phyloP scores from a whole-genome alignment of 2,329 filamentous ascomycete species.

The Penicillium verrucosum region DNA sequence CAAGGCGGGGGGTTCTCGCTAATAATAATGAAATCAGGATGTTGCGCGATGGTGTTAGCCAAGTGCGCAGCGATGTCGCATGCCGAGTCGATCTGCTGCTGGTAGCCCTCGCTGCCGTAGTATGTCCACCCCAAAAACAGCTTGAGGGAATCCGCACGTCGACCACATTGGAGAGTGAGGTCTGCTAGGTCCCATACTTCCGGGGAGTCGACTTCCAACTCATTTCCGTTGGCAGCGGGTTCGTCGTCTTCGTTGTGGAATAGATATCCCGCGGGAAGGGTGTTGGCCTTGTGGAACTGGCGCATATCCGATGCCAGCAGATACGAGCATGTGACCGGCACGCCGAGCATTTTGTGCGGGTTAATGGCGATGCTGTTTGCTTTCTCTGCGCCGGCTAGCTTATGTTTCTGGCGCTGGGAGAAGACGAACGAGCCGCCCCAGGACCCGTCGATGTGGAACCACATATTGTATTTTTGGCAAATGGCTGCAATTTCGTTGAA shows the following conservation, averaged over 20 bases:
- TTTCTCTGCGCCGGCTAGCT: slow-evolving; percentile 67
- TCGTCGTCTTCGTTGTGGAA: slow-evolving; percentile 61
- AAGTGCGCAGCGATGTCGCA: slow-evolving; percentile 70
- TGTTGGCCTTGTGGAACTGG: slow-evolving; percentile 79
- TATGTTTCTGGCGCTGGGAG: slow-evolving; percentile 59
- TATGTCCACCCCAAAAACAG: slow-evolving; percentile 86
- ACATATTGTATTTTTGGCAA: slow-evolving; percentile 69
- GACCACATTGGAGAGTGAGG: slow-evolving; percentile 87
- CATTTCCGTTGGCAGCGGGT: slow-evolving; percentile 27
- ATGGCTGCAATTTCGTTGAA: slow-evolving; percentile 67
- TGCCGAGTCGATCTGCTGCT: slow-evolving; percentile 65
- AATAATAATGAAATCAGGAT: slow-evolving; percentile 65
- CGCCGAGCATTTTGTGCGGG: slow-evolving; percentile 96
- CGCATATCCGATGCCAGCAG: slow-evolving; percentile 73
- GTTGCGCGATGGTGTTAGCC: slow-evolving; percentile 55
- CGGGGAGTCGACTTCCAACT: slow-evolving; percentile 33
- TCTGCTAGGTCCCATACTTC: slow-evolving; percentile 89
- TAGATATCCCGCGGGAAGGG: slow-evolving; percentile 78
- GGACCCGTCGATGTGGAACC: slow-evolving; percentile 89
- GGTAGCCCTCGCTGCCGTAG: slow-evolving; percentile 75
- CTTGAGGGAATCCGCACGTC: slow-evolving; percentile 81
- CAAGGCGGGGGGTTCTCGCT: slow-evolving; percentile 77
- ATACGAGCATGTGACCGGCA: slow-evolving; percentile 87
- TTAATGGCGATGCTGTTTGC: slow-evolving; percentile 85
- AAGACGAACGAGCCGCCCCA: slow-evolving; percentile 89